Evolutionary conservation across 75 land plant genomes (phyloP), one percentile per base, ranked within the genome.

Genomic region (Cupressus sempervirens): DNA sequence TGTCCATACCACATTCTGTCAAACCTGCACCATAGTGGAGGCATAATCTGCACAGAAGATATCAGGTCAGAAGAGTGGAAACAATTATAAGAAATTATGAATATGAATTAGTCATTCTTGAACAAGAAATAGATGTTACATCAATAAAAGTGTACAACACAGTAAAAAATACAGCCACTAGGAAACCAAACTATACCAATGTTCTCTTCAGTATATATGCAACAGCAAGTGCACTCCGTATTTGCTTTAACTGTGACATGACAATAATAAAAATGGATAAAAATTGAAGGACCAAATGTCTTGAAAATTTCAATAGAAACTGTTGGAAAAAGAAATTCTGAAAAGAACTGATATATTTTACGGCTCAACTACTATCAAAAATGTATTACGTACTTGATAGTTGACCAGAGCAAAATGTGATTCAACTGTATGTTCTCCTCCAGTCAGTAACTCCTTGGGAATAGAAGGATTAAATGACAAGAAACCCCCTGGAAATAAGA

Each of bases 1-100:
- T 97, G 99, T 36, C 92, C 92, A 88, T 90, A 97, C 99, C 99
- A 97, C 1, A 97, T 76, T 77, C 98, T 93, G 88, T 97, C 99
- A 82, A 94, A 92, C 89, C 96, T 91, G 91, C 96, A 96, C 98
- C 98, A 97, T 82, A 97, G 38, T 48, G 92, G 88, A 84, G 99
- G 99, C 99, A 97, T 97, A 40, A 97, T 92, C 99, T 97, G 75
- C 48, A 46, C 16, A 29, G 3, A 79, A 53, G 16, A 76, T 29
- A 52, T n/a, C 73, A 26, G 83, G 50, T 73, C 29, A 77, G 32
- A 85, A 35, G 36, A 4, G 18, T 43, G 40, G 52, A 40, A 85
- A 40, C 20, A 76, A 48, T 7, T 48, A n/a, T 7, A n/a, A 2
- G 4, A n/a, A 30, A 48, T 35, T 82, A 50, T 48, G 30, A 48